These are phyloP conservation scores for Gossypium longicalyx DNA, from an alignment of 345 rosid species.

Conservation along the genomic window DNA sequence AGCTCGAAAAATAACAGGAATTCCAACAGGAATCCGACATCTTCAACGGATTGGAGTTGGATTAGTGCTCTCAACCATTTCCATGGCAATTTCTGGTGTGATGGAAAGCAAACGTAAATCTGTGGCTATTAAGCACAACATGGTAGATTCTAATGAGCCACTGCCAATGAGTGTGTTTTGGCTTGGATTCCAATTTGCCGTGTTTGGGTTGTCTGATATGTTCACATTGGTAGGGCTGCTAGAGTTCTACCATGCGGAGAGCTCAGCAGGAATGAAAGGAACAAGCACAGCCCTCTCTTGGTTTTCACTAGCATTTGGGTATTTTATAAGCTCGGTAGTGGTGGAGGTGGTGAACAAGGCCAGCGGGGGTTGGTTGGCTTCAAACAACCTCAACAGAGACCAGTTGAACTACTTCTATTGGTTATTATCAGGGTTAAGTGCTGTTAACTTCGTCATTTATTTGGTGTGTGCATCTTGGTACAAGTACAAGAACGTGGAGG, in stretches of 20 bases:
- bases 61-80: slow-evolving; percentile 43
- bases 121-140: slow-evolving; percentile 40
- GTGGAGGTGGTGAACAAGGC: slow-evolving; percentile 54
- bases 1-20: slow-evolving; percentile 45
- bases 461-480: slow-evolving; percentile 63
- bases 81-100: slow-evolving; percentile 55
- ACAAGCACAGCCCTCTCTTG: slow-evolving; percentile 48
- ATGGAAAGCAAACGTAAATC: slow-evolving; percentile 48
- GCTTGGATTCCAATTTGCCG: slow-evolving; percentile 51
- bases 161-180: slow-evolving; percentile 55
- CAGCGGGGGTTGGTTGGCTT: slow-evolving; percentile 43
- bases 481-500: slow-evolving; percentile 42
- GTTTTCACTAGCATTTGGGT: slow-evolving; percentile 56
- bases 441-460: slow-evolving; percentile 43
- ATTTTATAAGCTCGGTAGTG: slow-evolving; percentile 44
- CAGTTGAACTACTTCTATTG: slow-evolving; percentile 35
- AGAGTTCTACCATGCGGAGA: slow-evolving; percentile 60
- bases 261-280: slow-evolving; percentile 53
- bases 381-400: slow-evolving; percentile 26
- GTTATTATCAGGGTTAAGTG: slow-evolving; percentile 24
- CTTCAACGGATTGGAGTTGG: slow-evolving; percentile 56
- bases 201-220: slow-evolving; percentile 60
- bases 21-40: slow-evolving; percentile 48
- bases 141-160: slow-evolving; percentile 46
- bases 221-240: slow-evolving; percentile 52